A percentile compares a stretch with the other conserved stretches of the same genome.
These are phyloP conservation scores for Fusarium miscanthi DNA, from an alignment of 2,329 filamentous ascomycete species.

Conservation along the genomic window DNA sequence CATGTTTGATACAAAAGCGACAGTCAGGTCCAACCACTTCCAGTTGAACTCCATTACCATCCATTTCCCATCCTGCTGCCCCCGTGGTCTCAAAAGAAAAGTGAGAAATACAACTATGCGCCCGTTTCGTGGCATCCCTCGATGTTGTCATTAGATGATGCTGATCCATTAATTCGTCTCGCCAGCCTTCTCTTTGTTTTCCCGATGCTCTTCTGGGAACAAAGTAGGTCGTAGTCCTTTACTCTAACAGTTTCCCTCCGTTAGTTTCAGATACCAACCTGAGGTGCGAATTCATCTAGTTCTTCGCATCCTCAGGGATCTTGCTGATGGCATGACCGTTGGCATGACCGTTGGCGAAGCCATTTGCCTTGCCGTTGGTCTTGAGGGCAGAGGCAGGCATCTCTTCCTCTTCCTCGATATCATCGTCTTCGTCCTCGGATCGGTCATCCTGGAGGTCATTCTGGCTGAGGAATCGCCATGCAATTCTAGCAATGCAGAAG, in stretches of 20 bases:
- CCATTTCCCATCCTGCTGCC: conserved; percentile 10
- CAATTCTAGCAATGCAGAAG: conserved; percentile 79
- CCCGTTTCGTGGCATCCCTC: conserved; percentile 18
- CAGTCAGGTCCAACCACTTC: conserved; percentile 26
- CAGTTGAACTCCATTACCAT: conserved; percentile 30
- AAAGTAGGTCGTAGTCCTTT: neutral
- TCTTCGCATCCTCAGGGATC: conserved; percentile 25
- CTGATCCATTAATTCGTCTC: conserved; percentile 40
- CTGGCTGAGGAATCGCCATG: conserved; percentile 74
- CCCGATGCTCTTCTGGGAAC: neutral
- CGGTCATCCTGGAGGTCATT: conserved; percentile 75
- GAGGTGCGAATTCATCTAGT: conserved; percentile 11
- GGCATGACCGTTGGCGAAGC: conserved; percentile 22
- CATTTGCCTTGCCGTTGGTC: conserved; percentile 30
- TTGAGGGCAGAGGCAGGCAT: conserved; percentile 46
- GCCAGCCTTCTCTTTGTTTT: conserved; percentile 19
- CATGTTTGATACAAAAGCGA: conserved; percentile 38
- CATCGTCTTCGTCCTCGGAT: conserved; percentile 72
- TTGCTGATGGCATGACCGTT: conserved; percentile 35
- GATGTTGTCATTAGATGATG: conserved; percentile 38
- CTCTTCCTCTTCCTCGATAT: conserved; percentile 61
- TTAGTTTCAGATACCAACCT: neutral
- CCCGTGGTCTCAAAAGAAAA: conserved; percentile 22
- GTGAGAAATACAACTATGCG: conserved; percentile 22
- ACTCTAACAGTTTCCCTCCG: neutral